Conservation (phyloP, 2,329 filamentous ascomycete species). For the Monosporascus sp. region DNA sequence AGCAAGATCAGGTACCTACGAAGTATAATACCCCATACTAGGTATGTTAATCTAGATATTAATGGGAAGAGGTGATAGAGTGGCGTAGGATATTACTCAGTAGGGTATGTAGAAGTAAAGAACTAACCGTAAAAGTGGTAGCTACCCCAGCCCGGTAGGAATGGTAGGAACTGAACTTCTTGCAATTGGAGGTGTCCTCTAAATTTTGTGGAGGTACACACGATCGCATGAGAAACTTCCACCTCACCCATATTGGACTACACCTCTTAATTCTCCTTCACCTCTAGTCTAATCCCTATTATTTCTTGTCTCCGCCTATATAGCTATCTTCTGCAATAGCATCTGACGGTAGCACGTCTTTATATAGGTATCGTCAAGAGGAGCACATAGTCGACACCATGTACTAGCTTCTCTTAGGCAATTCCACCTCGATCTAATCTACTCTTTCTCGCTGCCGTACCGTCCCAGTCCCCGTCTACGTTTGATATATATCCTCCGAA, state of each 20-base stretch:
- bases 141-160: neutral
- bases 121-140: neutral
- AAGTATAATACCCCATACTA: no score
- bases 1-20: no score
- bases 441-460: neutral
- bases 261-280: neutral
- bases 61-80: neutral
- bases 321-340: neutral
- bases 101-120: neutral
- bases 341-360: neutral
- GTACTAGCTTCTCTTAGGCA: neutral
- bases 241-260: conserved; percentile 13
- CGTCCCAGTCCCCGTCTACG: neutral
- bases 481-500: conserved; percentile 9
- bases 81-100: neutral
- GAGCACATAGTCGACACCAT: neutral
- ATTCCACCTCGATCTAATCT: neutral
- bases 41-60: no score
- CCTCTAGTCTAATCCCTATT: neutral
- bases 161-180: neutral
- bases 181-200: neutral
- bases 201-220: conserved; percentile 19
- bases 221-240: conserved; percentile 17
- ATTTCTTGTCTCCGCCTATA: neutral
- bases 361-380: neutral